Evolutionary conservation across 768 basidiomycete species (phyloP).

Genomic region (Russula lepida): DNA sequence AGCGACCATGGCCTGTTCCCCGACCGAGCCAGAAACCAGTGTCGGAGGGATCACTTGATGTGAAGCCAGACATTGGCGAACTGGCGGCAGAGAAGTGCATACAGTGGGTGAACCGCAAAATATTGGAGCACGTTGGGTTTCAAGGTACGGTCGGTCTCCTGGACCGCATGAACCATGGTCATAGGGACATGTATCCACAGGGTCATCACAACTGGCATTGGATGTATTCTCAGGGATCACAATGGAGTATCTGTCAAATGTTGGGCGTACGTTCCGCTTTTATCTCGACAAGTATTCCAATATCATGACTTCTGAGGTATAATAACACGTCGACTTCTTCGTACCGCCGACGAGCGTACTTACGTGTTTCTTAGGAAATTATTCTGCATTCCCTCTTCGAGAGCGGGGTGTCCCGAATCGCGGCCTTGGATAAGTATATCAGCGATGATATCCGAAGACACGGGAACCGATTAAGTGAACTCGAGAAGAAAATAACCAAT

Average conservation of each 20-base stretch:
- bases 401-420: constrained; percentile 69
- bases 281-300: constrained; percentile 71
- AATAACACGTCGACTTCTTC: constrained; percentile 18
- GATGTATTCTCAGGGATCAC: constrained; percentile 72
- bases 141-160: constrained; percentile 51
- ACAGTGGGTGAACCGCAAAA: constrained; percentile 63
- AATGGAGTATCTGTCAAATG: constrained; percentile 73
- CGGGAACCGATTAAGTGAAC: constrained; percentile 62
- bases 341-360: neutral
- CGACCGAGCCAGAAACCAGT: constrained; percentile 3
- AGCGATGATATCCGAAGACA: constrained; percentile 83
- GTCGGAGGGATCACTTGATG: constrained; percentile 22
- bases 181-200: constrained; percentile 29
- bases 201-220: constrained; percentile 65
- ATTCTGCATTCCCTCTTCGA: constrained; percentile 87
- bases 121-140: constrained; percentile 86
- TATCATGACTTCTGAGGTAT: constrained; percentile 80
- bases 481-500: constrained; percentile 79
- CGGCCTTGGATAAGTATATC: constrained; percentile 80
- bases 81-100: constrained; percentile 55
- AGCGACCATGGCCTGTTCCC: constrained; percentile 49
- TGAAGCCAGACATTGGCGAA: constrained; percentile 46
- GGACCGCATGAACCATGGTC: neutral
- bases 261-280: constrained; percentile 80
- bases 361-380: constrained; percentile 62